phyloP scores from a whole-genome alignment of 208 protist genomes.

The Sergeia podlipaevii region DNA sequence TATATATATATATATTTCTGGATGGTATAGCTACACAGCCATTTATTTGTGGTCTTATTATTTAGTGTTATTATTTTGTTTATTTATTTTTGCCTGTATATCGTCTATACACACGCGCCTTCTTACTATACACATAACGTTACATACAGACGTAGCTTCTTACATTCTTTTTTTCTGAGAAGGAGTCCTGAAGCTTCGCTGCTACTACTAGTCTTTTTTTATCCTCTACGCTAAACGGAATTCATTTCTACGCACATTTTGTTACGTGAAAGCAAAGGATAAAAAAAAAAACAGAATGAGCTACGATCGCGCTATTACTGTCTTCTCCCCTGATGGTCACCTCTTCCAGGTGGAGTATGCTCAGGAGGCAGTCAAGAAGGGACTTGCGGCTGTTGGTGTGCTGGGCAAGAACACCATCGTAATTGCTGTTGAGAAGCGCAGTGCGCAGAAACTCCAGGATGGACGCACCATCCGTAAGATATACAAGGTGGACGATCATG shows the following conservation, averaged over 20 bases:
- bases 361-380: constrained; percentile 99
- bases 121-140: no score
- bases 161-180: no score
- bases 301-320: constrained; percentile 99
- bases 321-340: constrained; percentile 99
- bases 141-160: no score
- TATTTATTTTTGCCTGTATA: background rate
- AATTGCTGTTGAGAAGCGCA: constrained; percentile 99
- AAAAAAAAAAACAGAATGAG: constrained; percentile 48
- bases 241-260: no score
- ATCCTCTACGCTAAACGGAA: no score
- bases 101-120: no score
- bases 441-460: constrained; percentile 98
- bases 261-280: constrained; percentile 7
- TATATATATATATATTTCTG: constrained; percentile 5
- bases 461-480: constrained; percentile 99
- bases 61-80: constrained; percentile 19
- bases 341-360: constrained; percentile 99
- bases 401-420: constrained; percentile 90
- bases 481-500: constrained; percentile 97
- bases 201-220: no score
- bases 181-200: no score
- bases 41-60: background rate
- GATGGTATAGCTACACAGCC: background rate
- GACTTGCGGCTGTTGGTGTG: constrained; percentile 85